A percentile compares a stretch with the other conserved stretches of the same genome.
phyloP scores from a whole-genome alignment of 2,329 filamentous ascomycete genomes.

The Fusarium multiceps region DNA sequence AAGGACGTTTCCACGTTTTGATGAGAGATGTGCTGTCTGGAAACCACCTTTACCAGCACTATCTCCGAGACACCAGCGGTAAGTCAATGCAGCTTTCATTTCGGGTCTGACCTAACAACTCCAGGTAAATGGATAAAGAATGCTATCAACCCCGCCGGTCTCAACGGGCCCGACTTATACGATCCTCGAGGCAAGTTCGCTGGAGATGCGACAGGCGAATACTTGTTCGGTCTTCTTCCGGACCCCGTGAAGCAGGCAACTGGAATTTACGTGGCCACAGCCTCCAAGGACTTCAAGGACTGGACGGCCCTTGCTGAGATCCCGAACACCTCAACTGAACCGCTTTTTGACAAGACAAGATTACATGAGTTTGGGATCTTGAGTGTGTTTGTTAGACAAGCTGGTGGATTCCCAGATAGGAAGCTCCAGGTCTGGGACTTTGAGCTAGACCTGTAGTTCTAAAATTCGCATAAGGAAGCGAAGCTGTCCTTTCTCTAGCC shows the following conservation, averaged over 20 bases:
- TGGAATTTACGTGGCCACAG: constrained; percentile 19
- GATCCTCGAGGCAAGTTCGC: constrained; percentile 35
- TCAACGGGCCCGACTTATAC: constrained; percentile 30
- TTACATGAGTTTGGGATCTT: constrained; percentile 15
- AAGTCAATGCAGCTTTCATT: accelerated
- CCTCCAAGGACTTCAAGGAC: constrained; percentile 9
- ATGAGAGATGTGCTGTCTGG: constrained; percentile 30
- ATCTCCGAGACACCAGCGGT: constrained; percentile 13
- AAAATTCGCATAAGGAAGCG: too few species aligned
- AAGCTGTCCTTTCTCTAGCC: too few species aligned
- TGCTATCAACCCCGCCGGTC: constrained; percentile 11
- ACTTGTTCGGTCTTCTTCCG: constrained; percentile 20
- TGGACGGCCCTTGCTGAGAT: constrained; percentile 23
- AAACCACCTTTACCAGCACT: constrained; percentile 28
- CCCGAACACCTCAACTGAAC: constrained; percentile 25
- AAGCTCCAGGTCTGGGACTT: constrained; percentile 38
- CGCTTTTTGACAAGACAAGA: constrained; percentile 19
- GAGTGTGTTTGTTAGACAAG: constrained; percentile 30
- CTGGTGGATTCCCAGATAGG: constrained; percentile 11
- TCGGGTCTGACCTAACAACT: accelerated
- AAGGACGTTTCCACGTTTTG: constrained; percentile 24
- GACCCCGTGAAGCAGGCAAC: constrained; percentile 7
- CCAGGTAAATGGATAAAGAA: constrained; percentile 29
- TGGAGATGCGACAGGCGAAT: constrained; percentile 20
- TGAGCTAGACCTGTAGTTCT: constrained; percentile 11